phyloP scores from a whole-genome alignment of 352 stramenopile species.

The Phytophthora capsici region DNA sequence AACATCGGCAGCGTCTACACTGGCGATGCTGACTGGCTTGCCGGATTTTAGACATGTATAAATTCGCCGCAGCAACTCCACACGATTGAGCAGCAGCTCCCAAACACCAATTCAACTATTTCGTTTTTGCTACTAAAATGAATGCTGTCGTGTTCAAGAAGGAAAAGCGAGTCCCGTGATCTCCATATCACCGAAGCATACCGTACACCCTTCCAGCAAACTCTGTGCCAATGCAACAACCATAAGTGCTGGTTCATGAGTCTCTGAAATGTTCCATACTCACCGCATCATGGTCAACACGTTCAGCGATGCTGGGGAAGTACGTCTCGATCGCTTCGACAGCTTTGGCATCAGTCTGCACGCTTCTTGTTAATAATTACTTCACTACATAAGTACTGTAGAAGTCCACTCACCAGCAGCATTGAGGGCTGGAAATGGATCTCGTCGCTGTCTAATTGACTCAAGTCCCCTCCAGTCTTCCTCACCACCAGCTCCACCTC shows the following conservation, averaged over 20 bases:
- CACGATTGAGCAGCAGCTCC: constrained; percentile 12
- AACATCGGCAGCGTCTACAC: constrained; percentile 80
- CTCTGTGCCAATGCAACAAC: constrained; percentile 21
- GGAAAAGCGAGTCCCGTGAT: constrained; percentile 36
- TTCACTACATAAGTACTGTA: background rate
- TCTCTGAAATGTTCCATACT: background rate
- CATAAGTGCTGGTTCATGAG: background rate
- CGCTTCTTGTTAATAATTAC: too few species aligned
- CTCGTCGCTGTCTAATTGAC: constrained; percentile 53
- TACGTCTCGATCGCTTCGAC: constrained; percentile 62
- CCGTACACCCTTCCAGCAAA: constrained; percentile 49
- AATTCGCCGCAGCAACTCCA: constrained; percentile 21
- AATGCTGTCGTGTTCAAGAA: constrained; percentile 10
- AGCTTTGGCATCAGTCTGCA: constrained; percentile 63
- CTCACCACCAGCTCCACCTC: constrained; percentile 52
- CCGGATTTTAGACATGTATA: constrained; percentile 63
- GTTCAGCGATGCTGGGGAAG: constrained; percentile 66
- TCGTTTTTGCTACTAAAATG: constrained; percentile 26
- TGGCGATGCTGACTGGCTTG: constrained; percentile 79
- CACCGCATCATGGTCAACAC: constrained; percentile 48
- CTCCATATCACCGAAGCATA: constrained; percentile 56
- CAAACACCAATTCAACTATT: constrained; percentile 37
- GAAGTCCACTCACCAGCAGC: constrained; percentile 33
- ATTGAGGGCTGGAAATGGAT: constrained; percentile 49
- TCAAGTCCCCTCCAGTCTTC: constrained; percentile 71